Conservation (phyloP, 129 eudicot species). For the Tagetes patula region DNA sequence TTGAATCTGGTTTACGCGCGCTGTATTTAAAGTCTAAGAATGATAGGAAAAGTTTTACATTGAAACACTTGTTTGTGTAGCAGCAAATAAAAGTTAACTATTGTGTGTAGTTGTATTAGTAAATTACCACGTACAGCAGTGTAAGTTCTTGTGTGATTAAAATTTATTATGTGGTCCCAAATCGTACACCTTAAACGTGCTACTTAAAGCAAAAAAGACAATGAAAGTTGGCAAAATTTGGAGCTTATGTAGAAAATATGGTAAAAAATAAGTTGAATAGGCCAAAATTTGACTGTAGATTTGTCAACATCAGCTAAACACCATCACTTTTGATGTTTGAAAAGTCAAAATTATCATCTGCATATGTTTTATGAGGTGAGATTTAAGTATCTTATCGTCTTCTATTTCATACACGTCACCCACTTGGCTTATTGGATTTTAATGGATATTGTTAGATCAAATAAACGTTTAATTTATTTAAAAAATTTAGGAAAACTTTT, state of each 20-base stretch:
- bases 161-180: conserved; percentile 34
- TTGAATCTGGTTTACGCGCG: no score
- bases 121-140: not conserved
- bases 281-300: conserved; percentile 23
- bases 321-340: conserved; percentile 27
- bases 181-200: conserved; percentile 40
- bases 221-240: conserved; percentile 38
- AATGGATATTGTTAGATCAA: no score
- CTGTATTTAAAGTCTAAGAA: not conserved
- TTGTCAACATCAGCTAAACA: conserved; percentile 30
- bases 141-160: not conserved
- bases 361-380: conserved; percentile 11
- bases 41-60: not conserved
- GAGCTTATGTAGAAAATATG: conserved; percentile 29
- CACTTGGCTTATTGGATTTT: no score
- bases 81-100: not conserved
- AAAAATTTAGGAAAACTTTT: no score
- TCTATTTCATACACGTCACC: no score
- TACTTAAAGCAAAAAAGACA: conserved; percentile 26
- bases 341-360: conserved; percentile 26
- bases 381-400: not conserved
- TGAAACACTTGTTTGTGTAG: not conserved
- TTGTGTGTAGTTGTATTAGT: not conserved
- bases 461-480: no score
- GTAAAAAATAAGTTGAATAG: conserved; percentile 32